These are phyloP conservation scores for Ustilago nuda DNA, from an alignment of 1,284 basidiomycete species.

Conservation along the genomic window DNA sequence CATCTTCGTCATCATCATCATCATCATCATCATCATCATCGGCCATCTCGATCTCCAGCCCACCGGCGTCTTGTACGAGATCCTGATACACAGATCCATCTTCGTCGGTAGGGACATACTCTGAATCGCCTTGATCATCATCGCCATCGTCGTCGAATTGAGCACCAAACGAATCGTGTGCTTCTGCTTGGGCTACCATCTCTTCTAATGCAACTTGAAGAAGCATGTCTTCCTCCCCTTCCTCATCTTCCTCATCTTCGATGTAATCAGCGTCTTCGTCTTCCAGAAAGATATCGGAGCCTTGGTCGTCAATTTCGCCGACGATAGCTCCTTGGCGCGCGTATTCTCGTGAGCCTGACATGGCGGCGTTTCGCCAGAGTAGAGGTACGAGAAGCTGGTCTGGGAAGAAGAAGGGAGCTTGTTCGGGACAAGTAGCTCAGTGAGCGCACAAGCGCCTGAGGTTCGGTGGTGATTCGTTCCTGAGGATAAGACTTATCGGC, in stretches of 20 bases:
- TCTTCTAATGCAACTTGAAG: slow-evolving; percentile 47
- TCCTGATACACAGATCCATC: slow-evolving; percentile 34
- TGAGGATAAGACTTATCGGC: too few species aligned
- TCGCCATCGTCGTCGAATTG: slow-evolving; percentile 28
- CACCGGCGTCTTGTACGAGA: slow-evolving; percentile 35
- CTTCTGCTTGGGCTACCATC: slow-evolving; percentile 45
- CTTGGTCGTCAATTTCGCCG: slow-evolving; percentile 20
- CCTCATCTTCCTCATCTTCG: slow-evolving; percentile 23
- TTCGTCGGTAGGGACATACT: slow-evolving; percentile 33
- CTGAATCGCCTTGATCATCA: slow-evolving; percentile 31
- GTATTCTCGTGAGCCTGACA: slow-evolving; percentile 15
- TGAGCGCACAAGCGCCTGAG: too few species aligned
- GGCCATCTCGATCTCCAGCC: slow-evolving; percentile 40
- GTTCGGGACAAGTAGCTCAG: too few species aligned
- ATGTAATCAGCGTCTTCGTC: slow-evolving; percentile 26
- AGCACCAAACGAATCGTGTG: slow-evolving; percentile 24
- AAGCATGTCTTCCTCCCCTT: slow-evolving; percentile 41
- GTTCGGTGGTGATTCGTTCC: too few species aligned
- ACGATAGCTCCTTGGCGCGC: slow-evolving; percentile 36
- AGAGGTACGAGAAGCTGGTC: too few species aligned
- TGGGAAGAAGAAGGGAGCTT: too few species aligned
- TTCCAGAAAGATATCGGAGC: slow-evolving; percentile 21
- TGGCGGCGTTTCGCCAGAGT: background rate
- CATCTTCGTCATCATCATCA: slow-evolving; percentile 26
- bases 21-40: slow-evolving; percentile 40